phyloP scores from a whole-genome alignment of 805 yeast species.

The Kazachstania kunashirensis region DNA sequence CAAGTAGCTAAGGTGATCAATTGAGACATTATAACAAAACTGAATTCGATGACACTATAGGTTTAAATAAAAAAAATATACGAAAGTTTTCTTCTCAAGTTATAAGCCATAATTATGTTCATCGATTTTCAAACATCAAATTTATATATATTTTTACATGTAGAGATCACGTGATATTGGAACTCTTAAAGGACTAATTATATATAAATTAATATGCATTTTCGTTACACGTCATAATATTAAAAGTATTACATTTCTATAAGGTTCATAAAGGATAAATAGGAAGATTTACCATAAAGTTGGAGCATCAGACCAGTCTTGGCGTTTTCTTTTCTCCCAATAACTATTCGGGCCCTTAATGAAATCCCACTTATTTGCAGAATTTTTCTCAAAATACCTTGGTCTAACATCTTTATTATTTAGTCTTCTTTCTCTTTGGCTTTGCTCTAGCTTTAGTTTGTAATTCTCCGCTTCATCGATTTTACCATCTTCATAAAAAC shows the following conservation, averaged over 20 bases:
- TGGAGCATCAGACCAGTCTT: conserved; percentile 49
- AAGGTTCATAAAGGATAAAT: too few species aligned
- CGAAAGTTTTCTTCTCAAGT: too few species aligned
- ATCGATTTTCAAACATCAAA: too few species aligned
- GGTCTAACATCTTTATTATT: conserved; percentile 46
- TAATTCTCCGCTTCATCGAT: conserved; percentile 60
- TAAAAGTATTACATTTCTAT: too few species aligned
- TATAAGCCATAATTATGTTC: too few species aligned
- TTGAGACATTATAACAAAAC: conserved; percentile 71
- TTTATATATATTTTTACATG: too few species aligned
- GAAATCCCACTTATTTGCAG: conserved; percentile 42
- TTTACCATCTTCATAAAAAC: conserved; percentile 58
- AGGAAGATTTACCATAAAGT: conserved; percentile 43
- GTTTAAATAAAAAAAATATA: too few species aligned
- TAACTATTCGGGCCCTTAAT: conserved; percentile 54
- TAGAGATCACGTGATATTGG: too few species aligned
- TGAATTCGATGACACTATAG: too few species aligned
- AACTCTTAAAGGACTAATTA: too few species aligned
- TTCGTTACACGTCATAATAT: too few species aligned
- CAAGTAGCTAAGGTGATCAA: conserved; percentile 86
- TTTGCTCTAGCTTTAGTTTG: conserved; percentile 64
- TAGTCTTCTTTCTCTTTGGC: conserved; percentile 70
- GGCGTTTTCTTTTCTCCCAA: conserved; percentile 65
- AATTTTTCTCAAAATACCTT: conserved; percentile 43
- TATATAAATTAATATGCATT: too few species aligned